phyloP scores from a whole-genome alignment of 805 yeast genomes.

The Cyberlindnera veronae region DNA sequence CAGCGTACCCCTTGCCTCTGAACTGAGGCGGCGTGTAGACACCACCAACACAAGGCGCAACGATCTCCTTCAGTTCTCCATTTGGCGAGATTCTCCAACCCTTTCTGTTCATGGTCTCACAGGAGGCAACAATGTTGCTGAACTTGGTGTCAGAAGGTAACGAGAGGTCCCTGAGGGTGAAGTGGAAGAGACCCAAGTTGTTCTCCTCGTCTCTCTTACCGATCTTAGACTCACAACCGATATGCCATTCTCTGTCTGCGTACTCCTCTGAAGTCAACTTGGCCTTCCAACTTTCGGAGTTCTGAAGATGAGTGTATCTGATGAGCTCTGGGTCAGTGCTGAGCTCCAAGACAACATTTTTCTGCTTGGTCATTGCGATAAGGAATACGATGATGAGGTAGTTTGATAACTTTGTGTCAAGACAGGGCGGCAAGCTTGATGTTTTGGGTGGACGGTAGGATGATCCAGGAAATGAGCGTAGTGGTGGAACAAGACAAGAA shows the following conservation, averaged over 20 bases:
- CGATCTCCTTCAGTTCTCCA: slow-evolving; percentile 28
- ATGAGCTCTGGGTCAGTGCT: slow-evolving; percentile 32
- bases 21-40: slow-evolving; percentile 48
- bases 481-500: not conserved
- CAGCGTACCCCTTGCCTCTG: slow-evolving; percentile 57
- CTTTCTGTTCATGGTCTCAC: slow-evolving; percentile 38
- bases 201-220: slow-evolving; percentile 20
- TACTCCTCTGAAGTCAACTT: slow-evolving; percentile 33
- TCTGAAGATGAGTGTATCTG: slow-evolving; percentile 33
- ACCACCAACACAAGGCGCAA: slow-evolving; percentile 50
- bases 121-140: slow-evolving; percentile 34
- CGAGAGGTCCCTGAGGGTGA: slow-evolving; percentile 29
- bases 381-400: not conserved
- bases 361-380: slow-evolving; percentile 10
- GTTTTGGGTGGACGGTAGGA: too few relatives aligned
- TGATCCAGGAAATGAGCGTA: not conserved
- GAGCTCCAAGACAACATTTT: slow-evolving; percentile 16
- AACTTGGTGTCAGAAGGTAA: slow-evolving; percentile 20
- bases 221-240: slow-evolving; percentile 29
- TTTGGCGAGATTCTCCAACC: slow-evolving; percentile 31
- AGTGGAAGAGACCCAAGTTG: slow-evolving; percentile 35
- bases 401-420: too few relatives aligned
- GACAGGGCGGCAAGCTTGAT: not conserved
- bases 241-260: slow-evolving; percentile 33
- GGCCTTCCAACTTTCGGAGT: slow-evolving; percentile 34